Evolutionary conservation across 495 filamentous ascomycete species (phyloP).

Genomic region (Talaromyces ruber): DNA sequence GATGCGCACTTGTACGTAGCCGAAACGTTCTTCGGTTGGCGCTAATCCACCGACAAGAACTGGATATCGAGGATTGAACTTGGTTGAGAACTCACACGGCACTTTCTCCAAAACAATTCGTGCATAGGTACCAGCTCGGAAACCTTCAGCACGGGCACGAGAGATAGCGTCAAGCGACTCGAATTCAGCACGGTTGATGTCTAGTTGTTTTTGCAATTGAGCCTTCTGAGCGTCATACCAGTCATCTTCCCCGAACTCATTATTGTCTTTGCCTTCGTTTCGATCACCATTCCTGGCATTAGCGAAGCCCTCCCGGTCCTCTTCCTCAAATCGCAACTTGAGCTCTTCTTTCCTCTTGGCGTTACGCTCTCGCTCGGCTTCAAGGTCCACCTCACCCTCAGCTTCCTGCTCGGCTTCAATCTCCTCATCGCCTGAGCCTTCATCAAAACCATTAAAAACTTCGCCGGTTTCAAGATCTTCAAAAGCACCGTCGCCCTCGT

Average conservation of each 20-base stretch:
- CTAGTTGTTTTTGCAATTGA: conserved; percentile 81
- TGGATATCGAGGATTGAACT: conserved; percentile 77
- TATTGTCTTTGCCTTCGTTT: conserved; percentile 46
- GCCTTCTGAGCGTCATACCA: conserved; percentile 99
- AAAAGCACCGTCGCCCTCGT: conserved; percentile 82
- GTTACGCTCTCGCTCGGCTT: conserved; percentile 84
- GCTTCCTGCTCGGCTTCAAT: conserved; percentile 19
- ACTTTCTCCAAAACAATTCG: conserved; percentile 82
- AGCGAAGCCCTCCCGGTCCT: conserved; percentile 86
- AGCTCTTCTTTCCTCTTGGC: conserved; percentile 90
- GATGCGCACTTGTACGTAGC: conserved; percentile 90
- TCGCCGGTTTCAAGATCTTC: conserved; percentile 83
- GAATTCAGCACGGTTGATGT: conserved; percentile 92
- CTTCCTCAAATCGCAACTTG: conserved; percentile 89
- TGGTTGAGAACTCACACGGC: conserved; percentile 82
- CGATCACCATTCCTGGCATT: conserved; percentile 73
- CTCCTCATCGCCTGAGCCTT: conserved; percentile 26
- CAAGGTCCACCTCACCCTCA: conserved; percentile 42
- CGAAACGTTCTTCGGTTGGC: conserved; percentile 88
- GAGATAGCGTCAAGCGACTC: conserved; percentile 73
- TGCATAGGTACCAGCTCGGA: conserved; percentile 87
- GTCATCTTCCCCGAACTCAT: conserved; percentile 90
- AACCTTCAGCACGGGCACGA: conserved; percentile 76
- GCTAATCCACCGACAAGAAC: conserved; percentile 84
- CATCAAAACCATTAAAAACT: conserved; percentile 33